Evolutionary conservation across 2,329 filamentous ascomycete genomes (phyloP).

Genomic region (Anthostomella pinea): DNA sequence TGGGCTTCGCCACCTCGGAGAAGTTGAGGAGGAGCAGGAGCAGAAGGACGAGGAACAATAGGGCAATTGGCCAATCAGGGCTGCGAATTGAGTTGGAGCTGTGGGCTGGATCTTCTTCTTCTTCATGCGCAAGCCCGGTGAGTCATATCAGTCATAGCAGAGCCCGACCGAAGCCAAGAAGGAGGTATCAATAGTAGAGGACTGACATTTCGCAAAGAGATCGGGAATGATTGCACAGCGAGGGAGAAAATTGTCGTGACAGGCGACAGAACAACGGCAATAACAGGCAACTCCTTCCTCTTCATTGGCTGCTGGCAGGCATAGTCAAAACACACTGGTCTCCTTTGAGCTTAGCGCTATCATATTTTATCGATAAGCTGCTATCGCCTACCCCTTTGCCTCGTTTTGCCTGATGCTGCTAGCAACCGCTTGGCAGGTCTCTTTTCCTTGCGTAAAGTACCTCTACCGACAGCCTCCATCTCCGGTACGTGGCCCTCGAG

Average conservation of each 20-base stretch:
- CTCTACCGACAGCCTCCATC: constrained; percentile 14
- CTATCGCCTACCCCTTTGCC: too few species aligned
- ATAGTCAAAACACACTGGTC: neutral
- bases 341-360: constrained; percentile 4
- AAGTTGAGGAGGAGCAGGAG: constrained; percentile 8
- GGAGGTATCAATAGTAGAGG: too few species aligned
- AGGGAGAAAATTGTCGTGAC: constrained; percentile 12
- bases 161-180: too few species aligned
- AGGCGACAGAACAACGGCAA: constrained; percentile 11
- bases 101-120: too few species aligned
- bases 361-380: constrained; percentile 10
- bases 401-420: neutral
- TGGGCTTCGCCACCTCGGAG: too few species aligned
- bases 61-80: constrained; percentile 25
- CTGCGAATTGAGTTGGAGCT: constrained; percentile 18
- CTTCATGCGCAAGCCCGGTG: too few species aligned
- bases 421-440: constrained; percentile 14
- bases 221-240: too few species aligned
- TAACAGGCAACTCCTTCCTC: constrained; percentile 3
- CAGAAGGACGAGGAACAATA: constrained; percentile 5
- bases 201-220: too few species aligned
- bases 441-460: constrained; percentile 15
- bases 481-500: constrained; percentile 18
- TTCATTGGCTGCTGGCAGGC: constrained; percentile 1
- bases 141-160: too few species aligned